phyloP scores from a whole-genome alignment of 2,329 filamentous ascomycete genomes.

The Alternaria arbusti region DNA sequence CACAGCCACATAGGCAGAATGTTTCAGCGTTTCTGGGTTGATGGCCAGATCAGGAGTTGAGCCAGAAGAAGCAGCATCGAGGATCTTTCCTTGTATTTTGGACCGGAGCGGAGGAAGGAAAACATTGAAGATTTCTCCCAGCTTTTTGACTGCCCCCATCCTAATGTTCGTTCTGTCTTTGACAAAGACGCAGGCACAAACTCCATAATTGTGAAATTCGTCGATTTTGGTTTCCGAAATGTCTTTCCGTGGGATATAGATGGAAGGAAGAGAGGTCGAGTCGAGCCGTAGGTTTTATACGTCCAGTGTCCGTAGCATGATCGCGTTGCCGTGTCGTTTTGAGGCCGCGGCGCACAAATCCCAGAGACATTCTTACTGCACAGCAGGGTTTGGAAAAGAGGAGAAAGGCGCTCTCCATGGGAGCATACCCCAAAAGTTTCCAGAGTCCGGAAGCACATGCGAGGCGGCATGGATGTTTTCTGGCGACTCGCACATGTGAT shows the following conservation, averaged over 20 bases:
- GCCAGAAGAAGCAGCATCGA: background rate
- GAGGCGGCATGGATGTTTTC: background rate
- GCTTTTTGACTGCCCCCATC: background rate
- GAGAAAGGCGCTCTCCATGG: background rate
- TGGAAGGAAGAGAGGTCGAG: background rate
- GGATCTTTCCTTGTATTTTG: background rate
- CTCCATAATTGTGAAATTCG: fast-evolving
- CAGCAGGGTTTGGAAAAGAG: too few species aligned
- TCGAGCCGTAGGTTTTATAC: background rate
- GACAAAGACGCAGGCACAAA: background rate
- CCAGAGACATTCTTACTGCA: background rate
- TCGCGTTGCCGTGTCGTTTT: background rate
- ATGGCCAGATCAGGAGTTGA: background rate
- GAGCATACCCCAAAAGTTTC: background rate
- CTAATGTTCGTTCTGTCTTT: background rate
- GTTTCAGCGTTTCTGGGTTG: background rate
- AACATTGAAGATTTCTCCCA: background rate
- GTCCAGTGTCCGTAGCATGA: background rate
- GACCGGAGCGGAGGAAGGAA: background rate
- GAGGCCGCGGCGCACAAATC: background rate
- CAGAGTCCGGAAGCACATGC: background rate
- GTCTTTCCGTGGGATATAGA: background rate
- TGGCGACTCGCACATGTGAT: background rate
- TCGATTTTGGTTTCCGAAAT: background rate
- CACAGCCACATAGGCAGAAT: background rate